These are phyloP conservation scores for Scedosporium boydii DNA, from an alignment of 2,329 filamentous ascomycete species.

Conservation along the genomic window DNA sequence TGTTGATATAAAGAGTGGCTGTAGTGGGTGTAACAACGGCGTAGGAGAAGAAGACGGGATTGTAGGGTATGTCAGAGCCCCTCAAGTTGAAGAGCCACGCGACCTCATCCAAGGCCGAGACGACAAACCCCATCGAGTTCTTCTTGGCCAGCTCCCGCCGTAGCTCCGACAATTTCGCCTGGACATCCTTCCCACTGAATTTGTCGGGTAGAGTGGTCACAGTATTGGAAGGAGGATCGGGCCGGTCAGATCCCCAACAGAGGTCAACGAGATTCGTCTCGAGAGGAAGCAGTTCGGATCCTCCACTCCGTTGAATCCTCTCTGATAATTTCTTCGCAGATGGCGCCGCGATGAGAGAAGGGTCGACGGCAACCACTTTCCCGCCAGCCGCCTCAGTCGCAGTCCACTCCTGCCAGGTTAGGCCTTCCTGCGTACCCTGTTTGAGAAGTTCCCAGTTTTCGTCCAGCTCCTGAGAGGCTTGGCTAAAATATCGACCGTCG, in stretches of 20 bases:
- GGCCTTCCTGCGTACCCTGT: slow-evolving; percentile 85
- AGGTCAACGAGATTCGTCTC: slow-evolving; percentile 79
- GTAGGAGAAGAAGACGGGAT: slow-evolving; percentile 97
- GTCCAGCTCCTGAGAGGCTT: slow-evolving; percentile 84
- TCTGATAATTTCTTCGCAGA: slow-evolving; percentile 63
- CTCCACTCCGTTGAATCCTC: slow-evolving; percentile 79
- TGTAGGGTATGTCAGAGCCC: slow-evolving; percentile 92
- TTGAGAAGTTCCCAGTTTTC: slow-evolving; percentile 86
- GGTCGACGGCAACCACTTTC: slow-evolving; percentile 84
- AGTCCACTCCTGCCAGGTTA: slow-evolving; percentile 96
- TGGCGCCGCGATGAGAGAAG: slow-evolving; percentile 67
- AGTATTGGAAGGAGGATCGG: slow-evolving; percentile 64
- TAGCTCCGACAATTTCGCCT: slow-evolving; percentile 74
- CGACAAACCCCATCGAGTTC: slow-evolving; percentile 75
- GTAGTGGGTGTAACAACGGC: slow-evolving; percentile 71
- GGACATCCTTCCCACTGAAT: slow-evolving; percentile 73
- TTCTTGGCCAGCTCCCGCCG: slow-evolving; percentile 89
- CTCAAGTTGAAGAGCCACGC: slow-evolving; percentile 98
- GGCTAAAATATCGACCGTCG: slow-evolving; percentile 96
- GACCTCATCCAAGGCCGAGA: slow-evolving; percentile 93
- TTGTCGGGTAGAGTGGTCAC: slow-evolving; percentile 62
- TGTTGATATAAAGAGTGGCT: slow-evolving; percentile 77
- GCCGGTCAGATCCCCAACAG: slow-evolving; percentile 73
- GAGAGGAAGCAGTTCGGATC: slow-evolving; percentile 64
- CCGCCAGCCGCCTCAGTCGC: slow-evolving; percentile 78